Percentiles rank a stretch among this genome's conserved stretches.
Conservation (phyloP, 2,329 filamentous ascomycete genomes). For the Penicillium sumatraense region DNA sequence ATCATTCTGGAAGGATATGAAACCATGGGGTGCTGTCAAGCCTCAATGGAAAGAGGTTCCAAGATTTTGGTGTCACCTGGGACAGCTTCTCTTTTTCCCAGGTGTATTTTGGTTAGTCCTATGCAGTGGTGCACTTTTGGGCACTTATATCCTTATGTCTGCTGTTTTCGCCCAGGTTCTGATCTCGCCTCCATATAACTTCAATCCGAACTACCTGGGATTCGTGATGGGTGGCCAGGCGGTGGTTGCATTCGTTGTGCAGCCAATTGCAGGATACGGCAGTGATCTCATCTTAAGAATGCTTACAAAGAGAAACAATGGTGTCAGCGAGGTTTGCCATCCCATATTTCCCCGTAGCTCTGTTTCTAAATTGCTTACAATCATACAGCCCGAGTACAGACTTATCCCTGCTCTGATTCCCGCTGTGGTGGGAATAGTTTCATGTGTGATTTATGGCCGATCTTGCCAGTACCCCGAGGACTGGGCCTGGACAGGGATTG, state of each 20-base stretch:
- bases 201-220: slow-evolving; percentile 31
- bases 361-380: not conserved
- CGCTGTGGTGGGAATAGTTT: not conserved
- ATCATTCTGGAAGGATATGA: slow-evolving; percentile 3
- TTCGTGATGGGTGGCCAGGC: slow-evolving; percentile 44
- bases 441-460: not conserved
- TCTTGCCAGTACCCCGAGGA: not conserved
- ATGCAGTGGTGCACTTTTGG: slow-evolving; percentile 41
- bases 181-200: slow-evolving; percentile 39
- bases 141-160: slow-evolving; percentile 44
- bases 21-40: not conserved
- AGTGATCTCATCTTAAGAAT: slow-evolving; percentile 40
- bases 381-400: slow-evolving; percentile 11
- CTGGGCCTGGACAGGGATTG: slow-evolving; percentile 11
- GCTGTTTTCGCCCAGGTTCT: slow-evolving; percentile 43
- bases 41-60: slow-evolving; percentile 29
- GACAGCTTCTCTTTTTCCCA: slow-evolving; percentile 38
- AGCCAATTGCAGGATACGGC: slow-evolving; percentile 42
- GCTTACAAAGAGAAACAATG: slow-evolving; percentile 8
- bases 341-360: not conserved
- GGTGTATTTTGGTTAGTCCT: slow-evolving; percentile 44
- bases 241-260: slow-evolving; percentile 37
- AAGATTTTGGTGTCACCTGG: slow-evolving; percentile 29
- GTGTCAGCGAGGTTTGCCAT: not conserved
- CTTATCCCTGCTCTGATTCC: not conserved